Percentiles rank a stretch among this genome's conserved stretches.
These are phyloP conservation scores for Fusarium vanettenii DNA, from an alignment of 2,329 filamentous ascomycete genomes.

Conservation along the genomic window DNA sequence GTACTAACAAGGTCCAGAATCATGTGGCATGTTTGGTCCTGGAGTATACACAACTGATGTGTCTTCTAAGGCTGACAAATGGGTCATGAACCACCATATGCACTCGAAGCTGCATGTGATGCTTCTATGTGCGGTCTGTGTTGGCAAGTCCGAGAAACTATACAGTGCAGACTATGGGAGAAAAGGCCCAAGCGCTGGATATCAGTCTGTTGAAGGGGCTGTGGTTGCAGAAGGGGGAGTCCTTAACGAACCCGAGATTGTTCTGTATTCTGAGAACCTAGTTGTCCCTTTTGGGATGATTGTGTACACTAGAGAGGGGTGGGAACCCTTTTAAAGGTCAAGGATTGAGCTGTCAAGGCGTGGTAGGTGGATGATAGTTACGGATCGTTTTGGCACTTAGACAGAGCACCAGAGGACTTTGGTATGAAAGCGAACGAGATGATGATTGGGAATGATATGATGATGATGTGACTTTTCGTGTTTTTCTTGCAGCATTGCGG, in stretches of 20 bases:
- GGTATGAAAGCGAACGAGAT: background rate
- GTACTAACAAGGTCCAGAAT: background rate
- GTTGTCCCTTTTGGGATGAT: background rate
- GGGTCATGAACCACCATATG: background rate
- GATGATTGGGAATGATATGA: background rate
- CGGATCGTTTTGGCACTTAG: background rate
- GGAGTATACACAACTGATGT: background rate
- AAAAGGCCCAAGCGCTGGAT: background rate
- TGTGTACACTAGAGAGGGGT: background rate
- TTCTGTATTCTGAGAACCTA: background rate
- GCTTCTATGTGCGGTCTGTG: background rate
- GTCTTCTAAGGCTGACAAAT: background rate
- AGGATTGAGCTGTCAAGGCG: background rate
- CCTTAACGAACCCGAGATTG: background rate
- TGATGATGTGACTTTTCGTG: background rate
- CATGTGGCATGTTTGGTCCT: background rate
- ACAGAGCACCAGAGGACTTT: background rate
- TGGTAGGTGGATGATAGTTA: background rate
- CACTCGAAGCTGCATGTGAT: background rate
- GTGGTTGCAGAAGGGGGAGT: background rate
- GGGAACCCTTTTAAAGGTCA: background rate
- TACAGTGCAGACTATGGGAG: background rate
- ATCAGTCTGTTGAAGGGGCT: background rate
- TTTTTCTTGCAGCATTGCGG: background rate
- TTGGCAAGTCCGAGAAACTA: background rate